Evolutionary conservation across 805 yeast species (phyloP).

Genomic region (Phaffomyces antillensis): DNA sequence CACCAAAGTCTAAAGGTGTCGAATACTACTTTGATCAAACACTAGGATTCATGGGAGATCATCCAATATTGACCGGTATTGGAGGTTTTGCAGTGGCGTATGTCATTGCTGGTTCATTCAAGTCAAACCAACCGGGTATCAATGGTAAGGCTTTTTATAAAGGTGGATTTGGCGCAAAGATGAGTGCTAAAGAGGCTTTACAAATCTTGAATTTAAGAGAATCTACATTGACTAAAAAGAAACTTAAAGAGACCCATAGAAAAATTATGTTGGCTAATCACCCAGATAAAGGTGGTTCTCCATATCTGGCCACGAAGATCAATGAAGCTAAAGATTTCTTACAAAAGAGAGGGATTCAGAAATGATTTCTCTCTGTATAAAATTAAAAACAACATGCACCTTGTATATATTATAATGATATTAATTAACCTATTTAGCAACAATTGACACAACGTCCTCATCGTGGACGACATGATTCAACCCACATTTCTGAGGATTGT

Average conservation of each 20-base stretch:
- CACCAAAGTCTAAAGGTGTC: constrained; percentile 22
- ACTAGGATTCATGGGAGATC: constrained; percentile 55
- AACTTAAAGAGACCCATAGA: constrained; percentile 74
- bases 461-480: constrained; percentile 75
- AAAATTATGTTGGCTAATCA: constrained; percentile 82
- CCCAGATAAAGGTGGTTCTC: constrained; percentile 93
- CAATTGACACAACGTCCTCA: constrained; percentile 90
- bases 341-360: constrained; percentile 40
- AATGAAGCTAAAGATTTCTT: constrained; percentile 86
- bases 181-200: constrained; percentile 84
- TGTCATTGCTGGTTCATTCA: constrained; percentile 60
- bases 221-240: constrained; percentile 51
- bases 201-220: constrained; percentile 75
- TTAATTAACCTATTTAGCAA: constrained; percentile 52
- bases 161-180: constrained; percentile 90
- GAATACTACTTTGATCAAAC: constrained; percentile 64
- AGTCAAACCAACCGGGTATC: constrained; percentile 29
- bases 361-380: constrained; percentile 9
- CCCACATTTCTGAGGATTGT: constrained; percentile 96
- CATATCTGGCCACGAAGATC: constrained; percentile 81
- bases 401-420: not conserved
- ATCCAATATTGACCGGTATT: constrained; percentile 66
- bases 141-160: constrained; percentile 55
- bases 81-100: constrained; percentile 64
- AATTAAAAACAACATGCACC: not conserved